Evolutionary conservation across 345 rosid genomes (phyloP).

Genomic region (Ceriops decandra): DNA sequence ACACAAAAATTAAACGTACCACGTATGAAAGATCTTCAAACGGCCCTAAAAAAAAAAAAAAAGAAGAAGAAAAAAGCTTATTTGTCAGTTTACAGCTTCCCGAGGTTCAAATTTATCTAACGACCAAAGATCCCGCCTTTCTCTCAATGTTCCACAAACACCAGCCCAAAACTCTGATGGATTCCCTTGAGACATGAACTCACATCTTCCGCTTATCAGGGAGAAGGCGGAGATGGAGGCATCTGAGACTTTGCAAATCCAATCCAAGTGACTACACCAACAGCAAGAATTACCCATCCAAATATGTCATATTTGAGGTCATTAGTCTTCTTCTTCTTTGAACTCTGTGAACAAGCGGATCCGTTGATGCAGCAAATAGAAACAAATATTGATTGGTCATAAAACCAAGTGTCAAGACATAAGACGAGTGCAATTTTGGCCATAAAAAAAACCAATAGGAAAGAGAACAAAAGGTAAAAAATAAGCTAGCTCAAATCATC

Average conservation of each 20-base stretch:
- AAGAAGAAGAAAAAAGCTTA: neutral
- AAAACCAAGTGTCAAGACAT: neutral
- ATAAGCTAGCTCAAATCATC: too few relatives aligned
- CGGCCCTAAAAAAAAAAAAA: neutral
- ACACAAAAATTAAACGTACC: neutral
- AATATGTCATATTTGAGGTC: constrained; percentile 69
- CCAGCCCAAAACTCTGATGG: constrained; percentile 3
- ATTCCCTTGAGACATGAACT: neutral
- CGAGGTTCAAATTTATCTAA: constrained; percentile 15
- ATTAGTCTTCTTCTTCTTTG: constrained; percentile 61
- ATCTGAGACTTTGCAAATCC: constrained; percentile 71
- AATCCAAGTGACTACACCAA: constrained; percentile 76
- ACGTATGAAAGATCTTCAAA: neutral
- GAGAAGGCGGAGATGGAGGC: constrained; percentile 44
- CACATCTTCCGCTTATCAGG: constrained; percentile 23
- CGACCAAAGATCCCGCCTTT: neutral
- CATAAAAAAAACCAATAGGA: too few relatives aligned
- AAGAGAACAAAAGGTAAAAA: too few relatives aligned
- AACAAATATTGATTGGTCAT: neutral
- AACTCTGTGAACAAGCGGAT: constrained; percentile 19
- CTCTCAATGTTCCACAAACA: constrained; percentile 19
- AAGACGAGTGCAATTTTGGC: too few relatives aligned
- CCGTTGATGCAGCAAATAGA: too few relatives aligned
- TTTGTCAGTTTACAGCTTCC: constrained; percentile 11
- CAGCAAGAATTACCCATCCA: constrained; percentile 84